These are phyloP conservation scores for Trametes pubescens DNA, from an alignment of 1,284 basidiomycete species.

Conservation along the genomic window DNA sequence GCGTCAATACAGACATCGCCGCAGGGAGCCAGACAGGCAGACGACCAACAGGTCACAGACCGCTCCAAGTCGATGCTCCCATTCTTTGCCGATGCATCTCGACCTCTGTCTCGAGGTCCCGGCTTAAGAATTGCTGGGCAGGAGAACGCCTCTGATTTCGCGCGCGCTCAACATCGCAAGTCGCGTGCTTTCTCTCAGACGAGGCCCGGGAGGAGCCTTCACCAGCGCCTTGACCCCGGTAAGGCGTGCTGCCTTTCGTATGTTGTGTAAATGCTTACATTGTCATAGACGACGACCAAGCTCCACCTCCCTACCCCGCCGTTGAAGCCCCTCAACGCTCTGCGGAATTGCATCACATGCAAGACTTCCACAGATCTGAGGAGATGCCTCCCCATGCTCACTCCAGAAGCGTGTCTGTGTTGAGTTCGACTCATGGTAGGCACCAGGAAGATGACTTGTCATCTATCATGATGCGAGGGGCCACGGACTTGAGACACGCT, in stretches of 20 bases:
- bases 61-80: neutral
- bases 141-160: neutral
- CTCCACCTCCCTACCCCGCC: conserved; percentile 7
- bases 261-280: neutral
- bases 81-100: neutral
- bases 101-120: neutral
- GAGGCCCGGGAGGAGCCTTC: conserved; percentile 31
- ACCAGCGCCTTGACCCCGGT: conserved; percentile 35
- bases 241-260: neutral
- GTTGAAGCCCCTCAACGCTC: neutral
- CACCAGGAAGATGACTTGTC: conserved; percentile 42
- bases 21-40: neutral
- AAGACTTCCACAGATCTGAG: neutral
- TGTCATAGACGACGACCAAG: conserved; percentile 5
- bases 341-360: neutral
- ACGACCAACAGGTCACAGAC: neutral
- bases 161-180: conserved; percentile 3
- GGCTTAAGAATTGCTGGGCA: neutral
- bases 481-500: conserved; percentile 41
- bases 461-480: conserved; percentile 43
- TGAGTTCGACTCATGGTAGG: conserved; percentile 32
- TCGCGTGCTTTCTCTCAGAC: conserved; percentile 22
- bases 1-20: neutral
- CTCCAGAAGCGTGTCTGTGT: conserved; percentile 41
- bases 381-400: conserved; percentile 11